phyloP scores from a whole-genome alignment of 768 basidiomycete genomes.

The Lactifluus subvellereus region DNA sequence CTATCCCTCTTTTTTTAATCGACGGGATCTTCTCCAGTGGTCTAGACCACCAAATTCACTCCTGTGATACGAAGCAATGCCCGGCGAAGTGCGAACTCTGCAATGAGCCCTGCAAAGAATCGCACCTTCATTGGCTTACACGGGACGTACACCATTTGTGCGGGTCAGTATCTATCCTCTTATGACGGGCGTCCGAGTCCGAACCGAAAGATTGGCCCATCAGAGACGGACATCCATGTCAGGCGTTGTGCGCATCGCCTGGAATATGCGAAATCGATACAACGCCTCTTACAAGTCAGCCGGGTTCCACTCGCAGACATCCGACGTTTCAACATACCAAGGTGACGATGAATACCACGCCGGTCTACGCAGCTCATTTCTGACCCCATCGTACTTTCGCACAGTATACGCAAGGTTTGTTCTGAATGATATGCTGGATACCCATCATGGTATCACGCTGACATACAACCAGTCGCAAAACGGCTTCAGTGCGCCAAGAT shows the following conservation, averaged over 20 bases:
- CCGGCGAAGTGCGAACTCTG: constrained; percentile 52
- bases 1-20: no score
- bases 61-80: constrained; percentile 48
- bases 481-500: constrained; percentile 45
- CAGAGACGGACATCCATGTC: constrained; percentile 50
- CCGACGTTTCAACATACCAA: constrained; percentile 63
- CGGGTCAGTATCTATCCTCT: constrained; percentile 39
- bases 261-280: constrained; percentile 58
- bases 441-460: not conserved
- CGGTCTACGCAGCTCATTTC: not conserved
- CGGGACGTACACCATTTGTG: constrained; percentile 44
- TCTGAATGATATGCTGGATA: no score
- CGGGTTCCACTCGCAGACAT: constrained; percentile 54
- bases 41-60: constrained; percentile 40
- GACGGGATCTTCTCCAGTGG: constrained; percentile 33
- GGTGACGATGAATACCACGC: constrained; percentile 30
- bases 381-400: not conserved
- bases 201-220: not conserved
- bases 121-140: constrained; percentile 48
- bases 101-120: constrained; percentile 43
- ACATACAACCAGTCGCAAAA: constrained; percentile 38
- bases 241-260: constrained; percentile 35
- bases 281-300: constrained; percentile 45
- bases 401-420: constrained; percentile 51
- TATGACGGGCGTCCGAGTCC: no score